These are phyloP conservation scores for Gnomoniopsis smithogilvyi DNA, from an alignment of 2,329 filamentous ascomycete species.

Conservation along the genomic window DNA sequence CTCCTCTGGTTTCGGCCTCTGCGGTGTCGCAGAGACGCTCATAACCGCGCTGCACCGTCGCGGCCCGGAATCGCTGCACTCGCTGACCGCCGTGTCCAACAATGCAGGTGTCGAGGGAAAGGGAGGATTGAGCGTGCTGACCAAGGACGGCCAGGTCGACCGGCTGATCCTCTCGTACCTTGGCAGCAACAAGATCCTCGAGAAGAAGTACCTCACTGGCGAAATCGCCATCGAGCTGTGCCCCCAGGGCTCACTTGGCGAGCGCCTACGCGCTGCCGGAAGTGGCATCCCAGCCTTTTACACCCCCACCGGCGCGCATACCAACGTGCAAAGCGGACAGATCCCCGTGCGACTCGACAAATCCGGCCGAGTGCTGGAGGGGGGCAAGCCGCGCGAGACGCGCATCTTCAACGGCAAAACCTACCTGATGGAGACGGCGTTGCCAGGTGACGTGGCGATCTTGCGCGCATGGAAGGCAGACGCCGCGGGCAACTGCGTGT, in stretches of 20 bases:
- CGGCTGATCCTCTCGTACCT: slow-evolving; percentile 74
- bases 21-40: slow-evolving; percentile 56
- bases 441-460: slow-evolving; percentile 75
- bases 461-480: slow-evolving; percentile 75
- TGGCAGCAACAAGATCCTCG: slow-evolving; percentile 73
- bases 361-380: slow-evolving; percentile 59
- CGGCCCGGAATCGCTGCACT: slow-evolving; percentile 58
- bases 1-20: slow-evolving; percentile 80
- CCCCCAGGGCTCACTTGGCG: slow-evolving; percentile 71
- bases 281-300: slow-evolving; percentile 80
- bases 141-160: slow-evolving; percentile 66
- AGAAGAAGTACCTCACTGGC: slow-evolving; percentile 72
- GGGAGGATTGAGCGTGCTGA: slow-evolving; percentile 66
- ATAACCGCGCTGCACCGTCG: slow-evolving; percentile 47
- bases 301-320: slow-evolving; percentile 70
- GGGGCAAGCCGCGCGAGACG: slow-evolving; percentile 64
- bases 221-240: slow-evolving; percentile 73
- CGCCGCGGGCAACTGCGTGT: slow-evolving; percentile 74
- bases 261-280: slow-evolving; percentile 69
- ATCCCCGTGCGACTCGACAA: slow-evolving; percentile 62
- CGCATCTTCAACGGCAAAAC: slow-evolving; percentile 69
- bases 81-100: slow-evolving; percentile 75
- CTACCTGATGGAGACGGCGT: slow-evolving; percentile 74
- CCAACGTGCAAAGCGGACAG: slow-evolving; percentile 64
- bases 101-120: slow-evolving; percentile 71